phyloP scores from a whole-genome alignment of 1,284 basidiomycete species.

The Butyriboletus appendiculatus region DNA sequence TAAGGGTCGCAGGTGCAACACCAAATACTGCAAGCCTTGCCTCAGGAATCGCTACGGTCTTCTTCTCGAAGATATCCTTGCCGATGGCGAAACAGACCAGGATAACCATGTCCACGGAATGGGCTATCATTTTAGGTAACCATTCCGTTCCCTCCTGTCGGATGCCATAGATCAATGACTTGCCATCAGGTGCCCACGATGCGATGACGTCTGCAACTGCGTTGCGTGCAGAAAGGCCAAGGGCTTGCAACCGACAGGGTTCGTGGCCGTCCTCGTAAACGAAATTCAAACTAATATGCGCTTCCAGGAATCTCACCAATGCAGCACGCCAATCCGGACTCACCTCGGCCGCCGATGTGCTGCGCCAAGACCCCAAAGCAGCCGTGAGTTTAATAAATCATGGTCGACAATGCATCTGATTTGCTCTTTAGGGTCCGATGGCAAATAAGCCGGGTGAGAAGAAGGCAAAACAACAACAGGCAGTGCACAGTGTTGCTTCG shows the following conservation, averaged over 20 bases:
- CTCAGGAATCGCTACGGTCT: conserved; percentile 65
- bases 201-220: conserved; percentile 66
- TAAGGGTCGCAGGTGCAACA: conserved; percentile 46
- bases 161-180: conserved; percentile 14
- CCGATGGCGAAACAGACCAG: conserved; percentile 22
- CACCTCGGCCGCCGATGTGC: conserved; percentile 42
- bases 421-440: conserved; percentile 30
- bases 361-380: conserved; percentile 37
- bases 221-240: conserved; percentile 59
- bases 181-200: conserved; percentile 62
- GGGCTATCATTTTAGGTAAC: conserved; percentile 56
- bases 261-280: conserved; percentile 3
- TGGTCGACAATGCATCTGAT: conserved; percentile 9
- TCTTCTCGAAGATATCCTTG: conserved; percentile 50
- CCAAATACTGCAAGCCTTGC: conserved; percentile 64
- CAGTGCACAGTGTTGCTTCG: conserved; percentile 1
- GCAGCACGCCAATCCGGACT: conserved; percentile 38
- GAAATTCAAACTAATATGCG: conserved; percentile 3
- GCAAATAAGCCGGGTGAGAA: conserved; percentile 30
- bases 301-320: conserved; percentile 39
- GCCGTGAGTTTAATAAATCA: conserved; percentile 28
- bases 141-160: conserved; percentile 11
- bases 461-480: conserved; percentile 11
- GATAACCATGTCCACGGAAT: conserved; percentile 40
- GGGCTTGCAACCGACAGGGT: conserved; percentile 63